These are phyloP conservation scores for Penicillium cataractarum DNA, from an alignment of 495 filamentous ascomycete genomes.

Conservation along the genomic window DNA sequence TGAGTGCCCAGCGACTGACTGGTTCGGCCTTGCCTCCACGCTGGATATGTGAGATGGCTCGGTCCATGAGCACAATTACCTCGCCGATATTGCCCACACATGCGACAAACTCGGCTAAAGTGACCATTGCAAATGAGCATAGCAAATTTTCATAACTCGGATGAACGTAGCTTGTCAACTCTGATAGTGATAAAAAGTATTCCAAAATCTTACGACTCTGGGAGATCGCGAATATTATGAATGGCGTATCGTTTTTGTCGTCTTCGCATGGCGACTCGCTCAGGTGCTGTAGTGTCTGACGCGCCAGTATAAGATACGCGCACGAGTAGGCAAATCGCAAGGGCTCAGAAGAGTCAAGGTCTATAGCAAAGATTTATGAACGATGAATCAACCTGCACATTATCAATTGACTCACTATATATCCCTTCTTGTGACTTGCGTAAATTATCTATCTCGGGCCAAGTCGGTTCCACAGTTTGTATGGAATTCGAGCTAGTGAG, in stretches of 20 bases:
- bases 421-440: constrained; percentile 19
- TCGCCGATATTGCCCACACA: constrained; percentile 11
- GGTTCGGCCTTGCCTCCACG: constrained; percentile 25
- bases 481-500: constrained; percentile 19
- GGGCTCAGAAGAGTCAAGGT: constrained; percentile 27
- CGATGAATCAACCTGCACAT: background rate
- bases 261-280: background rate
- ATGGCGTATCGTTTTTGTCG: background rate
- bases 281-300: constrained; percentile 18
- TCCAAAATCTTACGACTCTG: constrained; percentile 11
- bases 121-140: constrained; percentile 26
- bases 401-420: constrained; percentile 15
- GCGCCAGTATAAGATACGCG: constrained; percentile 23
- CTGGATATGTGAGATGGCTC: constrained; percentile 25
- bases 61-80: constrained; percentile 16
- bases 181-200: constrained; percentile 20
- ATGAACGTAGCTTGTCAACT: constrained; percentile 22
- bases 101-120: constrained; percentile 19
- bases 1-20: constrained; percentile 24
- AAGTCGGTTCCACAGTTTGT: constrained; percentile 5
- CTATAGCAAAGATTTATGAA: background rate
- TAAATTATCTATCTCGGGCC: constrained; percentile 22
- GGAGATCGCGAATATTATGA: constrained; percentile 16
- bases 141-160: constrained; percentile 24
- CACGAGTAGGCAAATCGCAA: constrained; percentile 26